Conservation (phyloP, 75 land plant genomes). For the Selaginella tamariscina region DNA sequence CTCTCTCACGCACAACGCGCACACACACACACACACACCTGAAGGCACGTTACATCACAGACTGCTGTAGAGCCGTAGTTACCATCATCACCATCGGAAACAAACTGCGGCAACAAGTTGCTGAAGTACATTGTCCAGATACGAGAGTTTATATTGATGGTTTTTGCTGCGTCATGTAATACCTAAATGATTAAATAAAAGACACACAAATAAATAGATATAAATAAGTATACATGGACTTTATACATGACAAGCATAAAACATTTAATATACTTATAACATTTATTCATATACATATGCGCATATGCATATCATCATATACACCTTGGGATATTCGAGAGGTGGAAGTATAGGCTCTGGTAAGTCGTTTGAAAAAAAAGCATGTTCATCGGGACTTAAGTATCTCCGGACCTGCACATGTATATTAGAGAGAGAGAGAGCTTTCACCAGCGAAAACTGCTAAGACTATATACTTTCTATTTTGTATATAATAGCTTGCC, state of each 20-base stretch:
- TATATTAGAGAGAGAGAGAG: not conserved
- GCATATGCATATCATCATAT: not conserved
- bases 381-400: conserved; percentile 58
- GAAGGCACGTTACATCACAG: conserved; percentile 66
- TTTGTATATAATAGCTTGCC: conserved; percentile 24
- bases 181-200: conserved; percentile 28
- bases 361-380: conserved; percentile 58
- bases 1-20: no score
- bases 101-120: conserved; percentile 47
- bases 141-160: conserved; percentile 41
- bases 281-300: no score
- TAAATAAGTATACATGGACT: not conserved
- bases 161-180: conserved; percentile 47
- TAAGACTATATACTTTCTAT: not conserved
- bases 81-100: conserved; percentile 71
- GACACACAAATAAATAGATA: no score
- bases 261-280: no score
- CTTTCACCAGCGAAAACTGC: no score
- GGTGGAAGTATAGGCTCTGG: conserved; percentile 39
- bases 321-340: conserved; percentile 36
- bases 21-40: conserved; percentile 34
- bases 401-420: conserved; percentile 64
- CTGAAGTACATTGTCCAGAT: conserved; percentile 57
- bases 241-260: no score
- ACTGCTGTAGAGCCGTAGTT: conserved; percentile 71